phyloP scores from a whole-genome alignment of 1,284 basidiomycete species.

The Cutaneotrichosporon cavernicola region DNA sequence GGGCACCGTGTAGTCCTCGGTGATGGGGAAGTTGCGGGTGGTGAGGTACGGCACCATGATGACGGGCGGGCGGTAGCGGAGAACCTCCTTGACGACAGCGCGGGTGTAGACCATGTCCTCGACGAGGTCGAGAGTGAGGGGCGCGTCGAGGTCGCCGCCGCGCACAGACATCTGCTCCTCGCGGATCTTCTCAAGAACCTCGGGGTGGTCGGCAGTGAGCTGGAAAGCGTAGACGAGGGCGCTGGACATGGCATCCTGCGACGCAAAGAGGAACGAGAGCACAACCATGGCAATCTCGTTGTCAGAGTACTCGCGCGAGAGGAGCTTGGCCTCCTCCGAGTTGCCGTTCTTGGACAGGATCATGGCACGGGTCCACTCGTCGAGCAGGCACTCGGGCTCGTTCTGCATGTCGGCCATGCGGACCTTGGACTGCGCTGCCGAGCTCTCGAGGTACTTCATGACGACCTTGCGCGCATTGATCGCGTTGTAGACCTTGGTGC shows the following conservation, averaged over 20 bases:
- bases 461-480: conserved; percentile 89
- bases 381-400: conserved; percentile 85
- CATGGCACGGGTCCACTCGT: conserved; percentile 84
- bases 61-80: conserved; percentile 86
- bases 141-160: conserved; percentile 71
- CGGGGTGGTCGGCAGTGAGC: conserved; percentile 88
- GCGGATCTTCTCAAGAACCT: conserved; percentile 81
- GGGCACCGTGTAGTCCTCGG: conserved; percentile 85
- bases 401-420: conserved; percentile 72
- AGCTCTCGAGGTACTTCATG: conserved; percentile 77
- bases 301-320: conserved; percentile 78
- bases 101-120: conserved; percentile 91
- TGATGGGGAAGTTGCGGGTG: conserved; percentile 86
- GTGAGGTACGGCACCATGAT: conserved; percentile 96
- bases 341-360: conserved; percentile 60
- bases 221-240: conserved; percentile 88
- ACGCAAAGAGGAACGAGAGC: conserved; percentile 95
- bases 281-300: conserved; percentile 95
- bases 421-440: conserved; percentile 76
- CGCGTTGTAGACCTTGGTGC: conserved; percentile 94
- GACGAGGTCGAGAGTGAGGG: conserved; percentile 83
- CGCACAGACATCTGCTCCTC: conserved; percentile 87
- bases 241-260: conserved; percentile 96
- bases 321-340: conserved; percentile 57
- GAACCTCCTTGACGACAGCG: conserved; percentile 87